These are phyloP conservation scores for Chalciporus pseudorubinellus DNA, from an alignment of 768 basidiomycete species.

Conservation along the genomic window DNA sequence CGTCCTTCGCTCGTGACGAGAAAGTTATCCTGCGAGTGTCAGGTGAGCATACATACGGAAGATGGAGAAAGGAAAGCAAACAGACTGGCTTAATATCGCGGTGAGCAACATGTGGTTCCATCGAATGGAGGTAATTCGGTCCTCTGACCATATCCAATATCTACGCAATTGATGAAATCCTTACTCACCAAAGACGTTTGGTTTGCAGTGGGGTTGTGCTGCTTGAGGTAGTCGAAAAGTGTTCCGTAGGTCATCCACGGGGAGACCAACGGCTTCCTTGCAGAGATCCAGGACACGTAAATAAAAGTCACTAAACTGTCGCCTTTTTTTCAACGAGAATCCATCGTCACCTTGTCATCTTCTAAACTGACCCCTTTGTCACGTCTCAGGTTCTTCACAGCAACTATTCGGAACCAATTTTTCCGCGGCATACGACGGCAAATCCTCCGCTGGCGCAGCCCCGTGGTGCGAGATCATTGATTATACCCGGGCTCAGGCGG, in stretches of 20 bases:
- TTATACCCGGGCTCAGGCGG: background rate
- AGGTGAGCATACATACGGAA: slow-evolving; percentile 1
- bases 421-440: slow-evolving; percentile 21
- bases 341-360: slow-evolving; percentile 15
- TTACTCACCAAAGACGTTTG: slow-evolving; percentile 33
- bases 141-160: slow-evolving; percentile 43
- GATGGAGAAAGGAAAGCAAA: background rate
- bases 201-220: slow-evolving; percentile 18
- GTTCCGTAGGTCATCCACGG: slow-evolving; percentile 40
- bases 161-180: slow-evolving; percentile 20
- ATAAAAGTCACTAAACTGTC: background rate
- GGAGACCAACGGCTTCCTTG: slow-evolving; percentile 39
- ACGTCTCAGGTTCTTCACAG: slow-evolving; percentile 27
- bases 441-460: slow-evolving; percentile 17
- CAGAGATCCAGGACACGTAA: slow-evolving; percentile 24
- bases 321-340: background rate
- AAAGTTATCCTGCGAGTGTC: slow-evolving; percentile 43
- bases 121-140: slow-evolving; percentile 42
- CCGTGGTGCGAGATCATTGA: slow-evolving; percentile 8
- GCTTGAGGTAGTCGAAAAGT: slow-evolving; percentile 30
- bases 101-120: slow-evolving; percentile 36
- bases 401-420: slow-evolving; percentile 20
- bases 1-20: slow-evolving; percentile 37
- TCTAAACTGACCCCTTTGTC: too few relatives aligned
- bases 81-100: slow-evolving; percentile 32